phyloP scores from a whole-genome alignment of 169 alveolate species.

The Plasmodium berghei region DNA sequence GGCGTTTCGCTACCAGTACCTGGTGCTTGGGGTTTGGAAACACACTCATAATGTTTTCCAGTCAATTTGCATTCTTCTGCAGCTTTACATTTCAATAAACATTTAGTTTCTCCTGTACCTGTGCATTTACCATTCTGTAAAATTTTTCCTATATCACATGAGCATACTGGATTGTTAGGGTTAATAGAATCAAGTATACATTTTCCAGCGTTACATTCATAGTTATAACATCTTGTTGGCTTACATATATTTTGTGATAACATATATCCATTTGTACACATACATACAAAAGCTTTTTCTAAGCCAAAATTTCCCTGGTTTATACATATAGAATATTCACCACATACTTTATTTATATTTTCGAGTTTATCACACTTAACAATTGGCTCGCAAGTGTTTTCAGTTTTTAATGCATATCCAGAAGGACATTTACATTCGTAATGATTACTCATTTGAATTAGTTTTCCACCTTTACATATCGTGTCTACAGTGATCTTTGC shows the following conservation, averaged over 20 bases:
- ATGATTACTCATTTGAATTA: conserved; percentile 42
- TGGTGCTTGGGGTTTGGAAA: background rate
- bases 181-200: conserved; percentile 11
- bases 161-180: background rate
- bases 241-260: background rate
- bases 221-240: background rate
- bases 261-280: background rate
- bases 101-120: conserved; percentile 24
- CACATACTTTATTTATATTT: conserved; percentile 21
- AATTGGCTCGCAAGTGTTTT: conserved; percentile 15
- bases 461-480: conserved; percentile 32
- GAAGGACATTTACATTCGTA: conserved; percentile 30
- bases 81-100: conserved; percentile 31
- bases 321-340: conserved; percentile 16
- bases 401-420: conserved; percentile 21
- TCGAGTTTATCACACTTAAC: background rate
- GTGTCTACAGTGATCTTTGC: conserved; percentile 28
- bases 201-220: conserved; percentile 31
- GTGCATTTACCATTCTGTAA: conserved; percentile 9
- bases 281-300: background rate
- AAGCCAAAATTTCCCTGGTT: background rate
- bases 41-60: conserved; percentile 15
- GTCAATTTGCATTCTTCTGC: conserved; percentile 10
- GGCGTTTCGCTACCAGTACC: background rate
- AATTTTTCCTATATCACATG: conserved; percentile 38